Percentiles rank a stretch among this genome's conserved stretches.
Evolutionary conservation across 1,284 basidiomycete genomes (phyloP).

Genomic region (Rhodotorula mucilaginosa): DNA sequence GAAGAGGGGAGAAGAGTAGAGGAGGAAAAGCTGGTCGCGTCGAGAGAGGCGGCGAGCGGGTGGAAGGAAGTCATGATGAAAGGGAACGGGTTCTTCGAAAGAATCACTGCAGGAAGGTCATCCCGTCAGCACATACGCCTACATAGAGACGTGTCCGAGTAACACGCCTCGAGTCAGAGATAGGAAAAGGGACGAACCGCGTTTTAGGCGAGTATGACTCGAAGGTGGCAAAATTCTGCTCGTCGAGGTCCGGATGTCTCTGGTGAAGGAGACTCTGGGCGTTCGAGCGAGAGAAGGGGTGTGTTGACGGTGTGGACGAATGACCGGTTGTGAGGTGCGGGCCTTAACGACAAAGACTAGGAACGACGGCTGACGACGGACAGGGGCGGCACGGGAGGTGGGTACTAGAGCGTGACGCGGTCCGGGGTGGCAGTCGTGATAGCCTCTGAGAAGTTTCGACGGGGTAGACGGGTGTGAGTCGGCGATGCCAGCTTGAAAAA

Average conservation of each 20-base stretch:
- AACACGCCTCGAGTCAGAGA: neutral
- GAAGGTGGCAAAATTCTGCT: neutral
- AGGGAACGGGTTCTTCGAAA: neutral
- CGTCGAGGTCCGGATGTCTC: too few species aligned
- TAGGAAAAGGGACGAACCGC: neutral
- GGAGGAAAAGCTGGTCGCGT: neutral
- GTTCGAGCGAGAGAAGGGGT: neutral
- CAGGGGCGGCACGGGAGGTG: too few species aligned
- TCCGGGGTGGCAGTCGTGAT: neutral
- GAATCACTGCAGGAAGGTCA: neutral
- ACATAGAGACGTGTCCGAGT: too few species aligned
- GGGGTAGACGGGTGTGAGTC: neutral
- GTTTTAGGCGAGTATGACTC: neutral
- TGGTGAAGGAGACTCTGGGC: neutral
- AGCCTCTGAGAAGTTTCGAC: constrained; percentile 30
- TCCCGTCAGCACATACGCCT: too few species aligned
- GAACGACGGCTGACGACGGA: neutral
- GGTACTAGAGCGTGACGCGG: too few species aligned
- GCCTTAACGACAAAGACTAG: constrained; percentile 20
- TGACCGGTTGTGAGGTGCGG: constrained; percentile 1
- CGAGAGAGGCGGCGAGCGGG: neutral
- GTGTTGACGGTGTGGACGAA: constrained; percentile 1
- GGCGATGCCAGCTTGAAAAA: neutral
- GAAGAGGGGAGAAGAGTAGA: neutral
- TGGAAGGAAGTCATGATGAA: neutral